These are phyloP conservation scores for Tolypocladium paradoxum DNA, from an alignment of 2,329 filamentous ascomycete species.

Conservation along the genomic window DNA sequence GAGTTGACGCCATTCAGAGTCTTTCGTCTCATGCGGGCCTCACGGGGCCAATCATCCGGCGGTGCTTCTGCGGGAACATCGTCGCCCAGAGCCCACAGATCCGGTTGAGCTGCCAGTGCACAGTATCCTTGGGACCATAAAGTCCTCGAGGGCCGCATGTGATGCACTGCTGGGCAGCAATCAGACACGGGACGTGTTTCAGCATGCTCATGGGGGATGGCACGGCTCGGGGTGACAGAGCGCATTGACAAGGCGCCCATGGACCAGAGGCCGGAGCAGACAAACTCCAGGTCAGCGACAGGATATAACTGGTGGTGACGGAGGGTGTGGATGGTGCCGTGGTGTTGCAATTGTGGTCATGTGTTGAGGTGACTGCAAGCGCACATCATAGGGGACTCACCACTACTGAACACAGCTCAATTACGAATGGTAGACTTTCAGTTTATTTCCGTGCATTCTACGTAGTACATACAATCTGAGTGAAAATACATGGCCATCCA, in stretches of 20 bases:
- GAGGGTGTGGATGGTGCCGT: neutral
- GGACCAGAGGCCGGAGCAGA: neutral
- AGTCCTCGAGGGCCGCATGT: neutral
- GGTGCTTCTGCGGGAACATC: neutral
- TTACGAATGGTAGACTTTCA: neutral
- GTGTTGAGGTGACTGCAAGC: neutral
- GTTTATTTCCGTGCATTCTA: neutral
- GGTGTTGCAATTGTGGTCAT: neutral
- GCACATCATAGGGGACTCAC: no score
- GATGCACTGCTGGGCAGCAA: neutral
- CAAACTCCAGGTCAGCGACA: neutral
- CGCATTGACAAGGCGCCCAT: neutral
- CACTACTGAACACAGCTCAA: neutral
- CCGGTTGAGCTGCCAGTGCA: neutral
- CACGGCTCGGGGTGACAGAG: neutral
- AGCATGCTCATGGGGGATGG: neutral
- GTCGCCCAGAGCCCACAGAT: neutral
- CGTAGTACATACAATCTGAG: no score
- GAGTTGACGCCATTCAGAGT: neutral
- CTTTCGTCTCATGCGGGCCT: neutral
- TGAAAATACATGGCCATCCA: neutral
- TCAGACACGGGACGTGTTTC: slow-evolving; percentile 1
- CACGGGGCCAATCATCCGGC: neutral
- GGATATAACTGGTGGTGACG: neutral
- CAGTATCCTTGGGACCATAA: neutral